Conservation (phyloP, 2,329 filamentous ascomycete species). For the Arthrobotrys megalospora region DNA sequence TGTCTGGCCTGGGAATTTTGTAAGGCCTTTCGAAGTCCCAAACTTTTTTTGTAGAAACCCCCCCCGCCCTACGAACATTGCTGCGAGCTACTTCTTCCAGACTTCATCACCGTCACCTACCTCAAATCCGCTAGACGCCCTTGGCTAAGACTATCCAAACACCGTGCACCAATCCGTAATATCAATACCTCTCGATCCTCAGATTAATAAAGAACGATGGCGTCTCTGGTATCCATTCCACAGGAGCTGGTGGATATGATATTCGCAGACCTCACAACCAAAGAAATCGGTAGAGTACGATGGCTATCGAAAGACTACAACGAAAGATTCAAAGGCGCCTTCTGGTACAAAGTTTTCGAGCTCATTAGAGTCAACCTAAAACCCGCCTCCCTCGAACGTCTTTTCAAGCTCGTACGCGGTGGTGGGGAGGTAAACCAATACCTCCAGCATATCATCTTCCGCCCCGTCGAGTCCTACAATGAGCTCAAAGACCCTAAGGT, state of each 20-base stretch:
- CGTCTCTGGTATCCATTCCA: neutral
- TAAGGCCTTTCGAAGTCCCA: too few species aligned
- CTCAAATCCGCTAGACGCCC: too few species aligned
- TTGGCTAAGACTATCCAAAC: too few species aligned
- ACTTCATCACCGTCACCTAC: too few species aligned
- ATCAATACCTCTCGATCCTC: too few species aligned
- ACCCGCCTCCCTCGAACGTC: neutral
- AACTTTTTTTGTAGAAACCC: too few species aligned
- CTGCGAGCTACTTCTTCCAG: too few species aligned
- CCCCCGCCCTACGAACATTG: too few species aligned
- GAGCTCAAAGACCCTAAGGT: neutral
- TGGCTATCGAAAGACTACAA: neutral
- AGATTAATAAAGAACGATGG: neutral
- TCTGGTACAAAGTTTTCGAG: neutral
- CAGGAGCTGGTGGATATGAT: constrained; percentile 18
- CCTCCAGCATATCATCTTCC: neutral
- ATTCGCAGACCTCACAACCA: neutral
- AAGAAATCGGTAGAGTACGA: neutral
- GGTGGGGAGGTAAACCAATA: neutral
- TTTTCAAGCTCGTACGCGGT: neutral
- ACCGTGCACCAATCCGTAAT: too few species aligned
- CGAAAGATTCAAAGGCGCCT: neutral
- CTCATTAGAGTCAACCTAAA: neutral
- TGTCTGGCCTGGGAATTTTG: too few species aligned
- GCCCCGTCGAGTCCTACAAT: neutral